These are phyloP conservation scores for Mentha longifolia DNA, from an alignment of 257 asterid species.

Conservation along the genomic window DNA sequence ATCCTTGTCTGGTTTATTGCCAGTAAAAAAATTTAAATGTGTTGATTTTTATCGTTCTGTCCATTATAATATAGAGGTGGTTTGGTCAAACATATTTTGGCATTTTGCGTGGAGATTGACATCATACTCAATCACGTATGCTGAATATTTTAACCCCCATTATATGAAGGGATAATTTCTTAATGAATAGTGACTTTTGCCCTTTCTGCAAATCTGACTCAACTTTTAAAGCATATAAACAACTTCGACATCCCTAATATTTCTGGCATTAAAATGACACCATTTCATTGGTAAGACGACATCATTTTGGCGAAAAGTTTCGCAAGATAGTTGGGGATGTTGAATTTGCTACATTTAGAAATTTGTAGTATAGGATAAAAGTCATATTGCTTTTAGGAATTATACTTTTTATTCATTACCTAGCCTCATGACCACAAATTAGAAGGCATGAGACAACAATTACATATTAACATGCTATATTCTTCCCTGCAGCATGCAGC, in stretches of 20 bases:
- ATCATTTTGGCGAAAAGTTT: neutral
- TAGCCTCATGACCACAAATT: constrained; percentile 21
- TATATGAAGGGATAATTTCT: no score
- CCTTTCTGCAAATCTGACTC: neutral
- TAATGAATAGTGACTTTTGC: neutral
- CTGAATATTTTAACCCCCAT: no score
- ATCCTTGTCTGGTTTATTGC: no score
- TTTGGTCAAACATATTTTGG: no score
- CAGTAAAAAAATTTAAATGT: no score
- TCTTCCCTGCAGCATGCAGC: constrained; percentile 81
- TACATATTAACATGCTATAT: constrained; percentile 24
- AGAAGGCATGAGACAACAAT: constrained; percentile 24
- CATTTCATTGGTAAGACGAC: neutral
- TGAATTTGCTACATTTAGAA: neutral
- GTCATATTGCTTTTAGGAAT: neutral
- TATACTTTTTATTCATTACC: neutral
- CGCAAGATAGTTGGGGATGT: neutral
- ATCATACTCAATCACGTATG: no score
- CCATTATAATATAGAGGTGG: no score
- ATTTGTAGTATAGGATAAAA: neutral
- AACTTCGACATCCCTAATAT: neutral
- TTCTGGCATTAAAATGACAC: neutral
- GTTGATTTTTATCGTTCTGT: no score
- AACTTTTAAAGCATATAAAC: neutral
- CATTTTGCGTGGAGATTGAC: no score